These are phyloP conservation scores for Penicillium soppii DNA, from an alignment of 495 filamentous ascomycete species.

Conservation along the genomic window DNA sequence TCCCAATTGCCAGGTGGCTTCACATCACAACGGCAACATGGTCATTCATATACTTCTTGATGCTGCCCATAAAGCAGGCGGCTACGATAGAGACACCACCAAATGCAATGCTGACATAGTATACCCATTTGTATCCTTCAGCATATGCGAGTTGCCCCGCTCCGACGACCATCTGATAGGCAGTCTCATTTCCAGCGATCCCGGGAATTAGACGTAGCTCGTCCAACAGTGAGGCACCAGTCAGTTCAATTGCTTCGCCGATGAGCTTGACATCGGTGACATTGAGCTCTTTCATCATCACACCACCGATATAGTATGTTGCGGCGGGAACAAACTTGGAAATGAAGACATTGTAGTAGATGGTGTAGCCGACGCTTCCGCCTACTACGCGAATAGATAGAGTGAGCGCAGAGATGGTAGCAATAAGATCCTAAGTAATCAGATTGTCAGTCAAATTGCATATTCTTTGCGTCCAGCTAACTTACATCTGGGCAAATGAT, in stretches of 20 bases:
- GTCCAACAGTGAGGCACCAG: conserved; percentile 53
- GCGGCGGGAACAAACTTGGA: conserved; percentile 60
- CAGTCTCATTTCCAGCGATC: conserved; percentile 51
- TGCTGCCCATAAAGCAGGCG: conserved; percentile 62
- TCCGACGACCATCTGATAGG: conserved; percentile 55
- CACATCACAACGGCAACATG: conserved; percentile 66
- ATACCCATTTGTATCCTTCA: conserved; percentile 65
- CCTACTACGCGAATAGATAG: conserved; percentile 71
- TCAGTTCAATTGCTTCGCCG: conserved; percentile 53
- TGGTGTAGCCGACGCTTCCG: conserved; percentile 67
- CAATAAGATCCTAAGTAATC: conserved; percentile 58
- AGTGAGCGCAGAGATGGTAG: conserved; percentile 71
- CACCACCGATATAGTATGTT: conserved; percentile 49
- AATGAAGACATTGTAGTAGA: conserved; percentile 76
- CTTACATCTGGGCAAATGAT: conserved; percentile 67
- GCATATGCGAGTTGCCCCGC: conserved; percentile 65
- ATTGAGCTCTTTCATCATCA: conserved; percentile 50
- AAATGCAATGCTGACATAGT: conserved; percentile 68
- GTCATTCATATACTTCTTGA: conserved; percentile 66
- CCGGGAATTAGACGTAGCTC: conserved; percentile 56
- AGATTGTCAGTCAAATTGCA: not conserved
- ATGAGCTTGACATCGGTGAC: conserved; percentile 50
- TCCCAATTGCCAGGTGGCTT: conserved; percentile 2
- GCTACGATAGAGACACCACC: conserved; percentile 62
- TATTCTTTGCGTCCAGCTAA: not conserved